Evolutionary conservation across 768 basidiomycete genomes (phyloP), one percentile per base, ranked within the genome.

Genomic region (Suillus plorans): DNA sequence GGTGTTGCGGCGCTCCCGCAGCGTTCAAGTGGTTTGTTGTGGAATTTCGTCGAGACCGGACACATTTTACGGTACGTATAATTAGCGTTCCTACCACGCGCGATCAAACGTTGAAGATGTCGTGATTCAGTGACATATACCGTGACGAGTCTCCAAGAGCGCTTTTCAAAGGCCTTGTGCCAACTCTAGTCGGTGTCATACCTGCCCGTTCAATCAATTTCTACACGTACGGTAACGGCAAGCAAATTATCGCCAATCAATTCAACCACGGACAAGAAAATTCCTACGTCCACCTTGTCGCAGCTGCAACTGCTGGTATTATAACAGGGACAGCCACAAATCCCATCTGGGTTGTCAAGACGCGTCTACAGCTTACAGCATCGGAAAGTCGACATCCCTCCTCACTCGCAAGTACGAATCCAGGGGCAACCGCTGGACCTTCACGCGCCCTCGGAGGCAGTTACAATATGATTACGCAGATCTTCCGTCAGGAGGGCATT

Each of bases 291-390:
- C 96, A 99, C 75, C 87, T 99, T 28, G 66, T 81, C 1, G 92
- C 97, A 0, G 97, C 96, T 1, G 91, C 93, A 0, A 72, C 88
- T 12, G 97, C 97, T 1, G 96, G 97, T 0, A 80, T 99, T 68
- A 81, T 83, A 39, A 99, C 97, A 0, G 86, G 95, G 5, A 90
- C 94, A 0, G 94, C 88, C 13, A 99, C 97, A 25, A 99, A 99
- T 75, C 97, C 97, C 0, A 97, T 99, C 31, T 99, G 97, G 97
- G 97, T 99, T 56, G 94, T 99, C 66, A 99, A 99, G 77, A 99
- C 97, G 52, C 89, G 97, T 8, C 71, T 99, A 62, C 97, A 99
- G 73, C 86, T 99, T 18, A 79, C 78, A 3, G 76, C 81, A n/a
- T 73, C 73, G 22, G 72, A 73, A 42, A 74, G 68, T 2, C 73